Percentiles rank a stretch among this genome's conserved stretches.
Evolutionary conservation across 2,329 filamentous ascomycete genomes (phyloP).

Genomic region (Colletotrichum sp.): DNA sequence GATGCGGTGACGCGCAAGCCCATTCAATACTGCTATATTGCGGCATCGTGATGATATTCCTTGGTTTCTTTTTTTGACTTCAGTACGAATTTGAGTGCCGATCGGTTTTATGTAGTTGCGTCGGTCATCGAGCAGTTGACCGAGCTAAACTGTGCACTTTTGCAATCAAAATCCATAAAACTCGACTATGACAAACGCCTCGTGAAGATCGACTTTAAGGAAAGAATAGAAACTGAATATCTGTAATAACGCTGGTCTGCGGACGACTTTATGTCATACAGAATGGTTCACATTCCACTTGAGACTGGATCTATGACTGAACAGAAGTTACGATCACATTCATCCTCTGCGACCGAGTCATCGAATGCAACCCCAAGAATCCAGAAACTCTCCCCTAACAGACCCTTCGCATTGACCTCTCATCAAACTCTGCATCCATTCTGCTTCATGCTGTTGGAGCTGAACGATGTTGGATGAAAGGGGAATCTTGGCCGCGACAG

Average conservation of each 20-base stretch:
- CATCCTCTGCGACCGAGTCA: background rate
- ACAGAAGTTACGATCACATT: background rate
- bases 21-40: background rate
- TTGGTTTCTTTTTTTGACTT: background rate
- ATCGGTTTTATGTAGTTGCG: background rate
- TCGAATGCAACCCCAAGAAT: background rate
- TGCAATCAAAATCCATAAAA: background rate
- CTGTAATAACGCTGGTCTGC: background rate
- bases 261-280: background rate
- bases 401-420: background rate
- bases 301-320: background rate
- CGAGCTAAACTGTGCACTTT: background rate
- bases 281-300: background rate
- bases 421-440: background rate
- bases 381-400: background rate
- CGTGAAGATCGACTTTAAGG: background rate
- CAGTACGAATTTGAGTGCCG: background rate
- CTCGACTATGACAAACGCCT: background rate
- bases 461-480: background rate
- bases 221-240: background rate
- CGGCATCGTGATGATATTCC: background rate
- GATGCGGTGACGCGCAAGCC: background rate
- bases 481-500: background rate
- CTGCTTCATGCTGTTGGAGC: background rate
- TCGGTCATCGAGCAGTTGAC: background rate